Percentiles rank a stretch among this genome's conserved stretches.
Evolutionary conservation across 306 rosid species (phyloP).

Genomic region (Fagus crenata): DNA sequence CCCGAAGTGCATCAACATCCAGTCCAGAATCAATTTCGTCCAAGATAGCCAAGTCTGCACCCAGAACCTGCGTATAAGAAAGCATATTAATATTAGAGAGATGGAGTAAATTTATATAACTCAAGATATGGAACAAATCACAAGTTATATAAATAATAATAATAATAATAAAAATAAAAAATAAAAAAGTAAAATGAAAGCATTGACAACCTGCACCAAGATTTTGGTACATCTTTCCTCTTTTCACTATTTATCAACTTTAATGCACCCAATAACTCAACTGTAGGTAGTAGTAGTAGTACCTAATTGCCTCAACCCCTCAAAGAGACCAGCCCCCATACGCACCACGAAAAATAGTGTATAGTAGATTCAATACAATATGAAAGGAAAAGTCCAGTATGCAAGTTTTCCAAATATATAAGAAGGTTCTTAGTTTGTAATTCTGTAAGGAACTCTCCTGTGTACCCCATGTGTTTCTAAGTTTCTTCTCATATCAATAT

Average conservation of each 20-base stretch:
- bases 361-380: background rate
- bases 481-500: no score
- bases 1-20: slow-evolving; percentile 94
- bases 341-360: no score
- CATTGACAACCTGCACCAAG: background rate
- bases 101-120: background rate
- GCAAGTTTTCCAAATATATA: background rate
- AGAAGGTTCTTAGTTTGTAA: no score
- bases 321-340: no score
- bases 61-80: slow-evolving; percentile 63
- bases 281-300: background rate
- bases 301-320: no score
- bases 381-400: background rate
- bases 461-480: no score
- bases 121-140: background rate
- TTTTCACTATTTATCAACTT: background rate
- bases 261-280: background rate
- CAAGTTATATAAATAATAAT: no score
- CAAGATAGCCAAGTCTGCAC: slow-evolving; percentile 88
- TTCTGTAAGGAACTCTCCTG: no score
- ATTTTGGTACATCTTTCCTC: no score
- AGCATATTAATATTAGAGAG: background rate
- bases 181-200: slow-evolving; percentile 12
- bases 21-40: slow-evolving; percentile 98
- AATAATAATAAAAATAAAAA: no score